Conservation (phyloP, 2,329 filamentous ascomycete genomes). For the Akanthomyces dipterigenus region DNA sequence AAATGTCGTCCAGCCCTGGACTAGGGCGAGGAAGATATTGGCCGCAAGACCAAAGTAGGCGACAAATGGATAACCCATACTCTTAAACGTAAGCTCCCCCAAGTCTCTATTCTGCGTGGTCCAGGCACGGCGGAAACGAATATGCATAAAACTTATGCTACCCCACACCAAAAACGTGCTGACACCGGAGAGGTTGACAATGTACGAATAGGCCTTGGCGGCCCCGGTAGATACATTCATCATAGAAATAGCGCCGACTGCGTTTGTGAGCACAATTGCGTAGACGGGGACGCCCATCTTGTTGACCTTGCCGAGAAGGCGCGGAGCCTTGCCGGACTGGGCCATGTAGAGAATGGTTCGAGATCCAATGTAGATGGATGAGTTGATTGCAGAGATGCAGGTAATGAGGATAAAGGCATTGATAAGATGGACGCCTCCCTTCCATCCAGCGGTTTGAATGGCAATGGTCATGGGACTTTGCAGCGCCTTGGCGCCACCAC, state of each 20-base stretch:
- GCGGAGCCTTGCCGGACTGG: constrained; percentile 63
- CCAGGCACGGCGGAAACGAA: constrained; percentile 64
- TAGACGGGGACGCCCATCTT: constrained; percentile 53
- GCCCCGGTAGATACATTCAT: constrained; percentile 66
- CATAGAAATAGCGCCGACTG: constrained; percentile 65
- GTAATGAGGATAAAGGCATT: constrained; percentile 72
- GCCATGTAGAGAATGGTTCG: constrained; percentile 72
- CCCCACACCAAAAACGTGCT: constrained; percentile 69
- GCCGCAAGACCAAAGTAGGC: constrained; percentile 52
- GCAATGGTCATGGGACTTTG: constrained; percentile 69
- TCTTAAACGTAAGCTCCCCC: constrained; percentile 49
- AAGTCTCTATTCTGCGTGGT: constrained; percentile 47
- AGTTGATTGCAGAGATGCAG: constrained; percentile 65
- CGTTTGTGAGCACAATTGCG: constrained; percentile 62
- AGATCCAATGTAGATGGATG: constrained; percentile 70
- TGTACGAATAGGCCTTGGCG: constrained; percentile 58
- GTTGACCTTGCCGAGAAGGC: constrained; percentile 62
- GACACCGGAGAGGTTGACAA: constrained; percentile 63
- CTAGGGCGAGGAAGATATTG: constrained; percentile 52
- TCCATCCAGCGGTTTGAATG: constrained; percentile 66
- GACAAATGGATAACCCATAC: constrained; percentile 49
- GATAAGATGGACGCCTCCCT: constrained; percentile 67
- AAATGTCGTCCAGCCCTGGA: constrained; percentile 56
- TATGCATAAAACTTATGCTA: constrained; percentile 62
- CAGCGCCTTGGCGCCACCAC: constrained; percentile 48